Evolutionary conservation across 306 rosid genomes (phyloP).

Genomic region (Vigna nakashimae): DNA sequence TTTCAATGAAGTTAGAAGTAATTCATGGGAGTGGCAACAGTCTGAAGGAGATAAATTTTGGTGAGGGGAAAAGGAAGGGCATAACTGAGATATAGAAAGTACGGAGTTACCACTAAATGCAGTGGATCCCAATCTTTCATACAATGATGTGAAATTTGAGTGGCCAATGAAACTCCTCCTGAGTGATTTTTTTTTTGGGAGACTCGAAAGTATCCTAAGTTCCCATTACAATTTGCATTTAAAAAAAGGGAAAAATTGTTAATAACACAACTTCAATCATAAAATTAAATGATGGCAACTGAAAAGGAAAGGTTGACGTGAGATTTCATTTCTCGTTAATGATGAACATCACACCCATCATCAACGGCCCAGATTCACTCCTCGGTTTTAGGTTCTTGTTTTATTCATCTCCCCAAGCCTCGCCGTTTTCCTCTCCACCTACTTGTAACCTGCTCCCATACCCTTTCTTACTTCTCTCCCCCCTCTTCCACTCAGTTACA

Average conservation of each 20-base stretch:
- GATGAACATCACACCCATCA: constrained; percentile 41
- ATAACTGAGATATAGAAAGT: not conserved
- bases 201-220: constrained; percentile 51
- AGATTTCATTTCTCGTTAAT: constrained; percentile 40
- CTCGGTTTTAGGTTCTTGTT: constrained; percentile 63
- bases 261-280: constrained; percentile 17
- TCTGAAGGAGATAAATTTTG: not conserved
- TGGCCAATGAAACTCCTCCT: constrained; percentile 43
- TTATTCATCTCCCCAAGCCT: constrained; percentile 50
- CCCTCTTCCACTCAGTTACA: not conserved
- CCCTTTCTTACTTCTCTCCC: not conserved
- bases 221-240: constrained; percentile 40
- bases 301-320: constrained; percentile 51
- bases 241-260: not conserved
- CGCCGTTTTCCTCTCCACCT: constrained; percentile 35
- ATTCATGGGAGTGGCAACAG: not conserved
- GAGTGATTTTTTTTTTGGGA: constrained; percentile 41
- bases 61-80: not conserved
- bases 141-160: constrained; percentile 27
- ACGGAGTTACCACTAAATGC: constrained; percentile 3
- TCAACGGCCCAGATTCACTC: constrained; percentile 68
- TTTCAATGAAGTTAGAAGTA: not conserved
- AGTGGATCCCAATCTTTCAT: constrained; percentile 35
- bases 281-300: not conserved
- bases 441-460: constrained; percentile 15